Conservation (phyloP, 352 stramenopile species). For the Phytophthora cryptogea region DNA sequence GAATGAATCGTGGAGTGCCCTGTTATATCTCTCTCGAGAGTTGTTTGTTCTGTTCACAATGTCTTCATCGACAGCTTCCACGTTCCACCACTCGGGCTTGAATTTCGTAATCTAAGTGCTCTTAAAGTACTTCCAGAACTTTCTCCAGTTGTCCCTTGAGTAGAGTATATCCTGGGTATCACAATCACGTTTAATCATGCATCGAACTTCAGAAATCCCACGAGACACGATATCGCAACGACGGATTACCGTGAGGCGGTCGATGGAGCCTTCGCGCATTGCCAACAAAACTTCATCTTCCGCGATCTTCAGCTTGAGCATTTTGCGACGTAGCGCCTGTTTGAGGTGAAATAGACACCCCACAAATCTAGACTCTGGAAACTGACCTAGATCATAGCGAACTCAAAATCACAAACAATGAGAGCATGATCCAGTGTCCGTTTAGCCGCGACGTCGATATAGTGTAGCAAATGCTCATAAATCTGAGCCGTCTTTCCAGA, state of each 20-base stretch:
- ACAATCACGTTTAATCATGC: conserved; percentile 2
- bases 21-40: background rate
- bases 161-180: background rate
- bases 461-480: conserved; percentile 2
- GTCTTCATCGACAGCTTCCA: background rate
- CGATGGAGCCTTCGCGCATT: conserved; percentile 2
- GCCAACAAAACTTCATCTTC: conserved; percentile 1
- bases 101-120: conserved; percentile 11
- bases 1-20: background rate
- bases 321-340: conserved; percentile 6
- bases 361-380: conserved; percentile 13
- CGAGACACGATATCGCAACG: background rate
- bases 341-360: conserved; percentile 17
- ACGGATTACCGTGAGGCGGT: conserved; percentile 3
- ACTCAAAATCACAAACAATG: conserved; percentile 12
- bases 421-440: background rate
- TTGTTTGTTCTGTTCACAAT: background rate
- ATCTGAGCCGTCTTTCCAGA: conserved; percentile 5
- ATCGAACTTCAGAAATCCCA: background rate
- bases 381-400: conserved; percentile 13
- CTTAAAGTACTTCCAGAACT: conserved; percentile 12
- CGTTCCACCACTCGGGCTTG: background rate
- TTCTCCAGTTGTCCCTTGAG: conserved; percentile 8
- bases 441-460: conserved; percentile 2
- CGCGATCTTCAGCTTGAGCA: conserved; percentile 13